Base-by-base conservation (phyloP, 1,139 yeast species). In the Yamadazyma kanchanaburiensis region DNA sequence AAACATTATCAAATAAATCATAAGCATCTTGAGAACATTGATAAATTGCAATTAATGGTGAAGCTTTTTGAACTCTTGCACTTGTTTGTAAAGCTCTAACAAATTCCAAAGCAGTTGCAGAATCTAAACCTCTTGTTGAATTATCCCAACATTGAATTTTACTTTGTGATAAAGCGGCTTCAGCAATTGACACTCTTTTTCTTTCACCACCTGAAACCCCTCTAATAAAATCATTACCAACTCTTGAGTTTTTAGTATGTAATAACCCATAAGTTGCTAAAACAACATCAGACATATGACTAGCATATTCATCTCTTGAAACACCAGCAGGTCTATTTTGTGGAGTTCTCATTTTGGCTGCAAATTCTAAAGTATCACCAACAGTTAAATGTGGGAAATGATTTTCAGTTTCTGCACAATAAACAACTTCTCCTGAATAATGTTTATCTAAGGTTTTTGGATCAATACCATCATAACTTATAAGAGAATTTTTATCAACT, bases 91-190 rank as follows among this genome's bases (percentile, higher is more conserved):
- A 64, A 30, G 83, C 81, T 48, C 69, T 73, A 13, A 75, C 65
- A 48, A 71, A 80, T 47, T 79, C 86, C 43, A 80, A 64, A 15
- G 87, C 87, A 13, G 87, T 79, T 6, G 85, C 76, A 14, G 87
- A 79, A 60, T 80, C 87, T 38, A 80, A 64, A 50, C 87, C 87
- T 56, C 86, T 67, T n/a, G 87, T 80, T n/a, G 86, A 80, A 47
- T 80, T 80, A 61, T 80, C 88, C 83, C 84, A 80, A 49, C 80
- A 74, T 45, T 77, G 77, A 27, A 80, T 56, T 12, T 55, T 58
- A 13, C 69, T 58, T 16, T 67, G 64, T 37, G 58, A 53, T 32
- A 64, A 49, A 6, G 64, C 56, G 9, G 55, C 70, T 45, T 66
- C 72, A 12, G 70, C 70, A 40, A 66, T 65, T 3, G 70, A 63